Evolutionary conservation across 768 basidiomycete species (phyloP).

Genomic region (Boletus fagicola): DNA sequence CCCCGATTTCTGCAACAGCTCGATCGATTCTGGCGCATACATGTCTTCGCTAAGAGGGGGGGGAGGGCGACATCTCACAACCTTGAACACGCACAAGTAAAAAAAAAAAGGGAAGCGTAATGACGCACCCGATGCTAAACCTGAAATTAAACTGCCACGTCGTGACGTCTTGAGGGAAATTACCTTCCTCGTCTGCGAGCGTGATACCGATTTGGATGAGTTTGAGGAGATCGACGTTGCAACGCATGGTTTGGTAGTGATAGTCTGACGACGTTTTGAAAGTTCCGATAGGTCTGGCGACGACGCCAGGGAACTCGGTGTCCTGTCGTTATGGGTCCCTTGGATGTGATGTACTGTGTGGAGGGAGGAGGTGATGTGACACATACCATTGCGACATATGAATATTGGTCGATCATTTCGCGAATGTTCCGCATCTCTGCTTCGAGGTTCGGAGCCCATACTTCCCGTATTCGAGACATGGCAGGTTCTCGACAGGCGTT

Average conservation of each 20-base stretch:
- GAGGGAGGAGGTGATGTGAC: constrained; percentile 19
- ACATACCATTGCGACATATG: constrained; percentile 91
- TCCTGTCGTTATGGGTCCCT: constrained; percentile 54
- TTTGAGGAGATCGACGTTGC: constrained; percentile 97
- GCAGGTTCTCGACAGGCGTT: constrained; percentile 4
- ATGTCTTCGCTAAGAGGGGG: constrained; percentile 77
- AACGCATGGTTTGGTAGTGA: constrained; percentile 99
- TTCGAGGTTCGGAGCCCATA: constrained; percentile 94
- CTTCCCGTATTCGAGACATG: constrained; percentile 88
- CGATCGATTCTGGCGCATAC: constrained; percentile 97
- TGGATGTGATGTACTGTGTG: constrained; percentile 4
- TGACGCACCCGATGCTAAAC: constrained; percentile 79
- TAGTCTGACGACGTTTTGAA: constrained; percentile 98
- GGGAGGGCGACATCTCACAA: background rate
- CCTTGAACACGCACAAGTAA: background rate
- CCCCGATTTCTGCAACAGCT: constrained; percentile 90
- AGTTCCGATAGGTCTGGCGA: constrained; percentile 92
- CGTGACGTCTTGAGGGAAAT: constrained; percentile 83
- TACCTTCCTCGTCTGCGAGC: constrained; percentile 90
- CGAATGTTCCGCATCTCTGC: constrained; percentile 88
- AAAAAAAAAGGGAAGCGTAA: background rate
- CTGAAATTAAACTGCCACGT: constrained; percentile 99
- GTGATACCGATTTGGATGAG: constrained; percentile 98
- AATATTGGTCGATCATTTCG: constrained; percentile 83
- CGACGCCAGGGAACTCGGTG: constrained; percentile 98